Evolutionary conservation across 2,329 filamentous ascomycete species (phyloP).

Genomic region (Sarocladiaceae sp.): DNA sequence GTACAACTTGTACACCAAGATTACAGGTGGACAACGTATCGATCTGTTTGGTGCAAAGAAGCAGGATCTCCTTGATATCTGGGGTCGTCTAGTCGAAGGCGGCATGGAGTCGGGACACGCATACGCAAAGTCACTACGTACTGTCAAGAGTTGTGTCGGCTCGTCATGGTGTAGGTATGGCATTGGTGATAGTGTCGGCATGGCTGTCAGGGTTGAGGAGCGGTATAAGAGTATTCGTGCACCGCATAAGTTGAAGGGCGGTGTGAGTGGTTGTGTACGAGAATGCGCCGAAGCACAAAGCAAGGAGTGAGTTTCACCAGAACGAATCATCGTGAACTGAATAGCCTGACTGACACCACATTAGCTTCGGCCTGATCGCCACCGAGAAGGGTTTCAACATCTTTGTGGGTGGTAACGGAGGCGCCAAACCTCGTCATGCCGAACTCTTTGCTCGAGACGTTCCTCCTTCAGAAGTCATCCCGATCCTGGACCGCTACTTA

Average conservation of each 20-base stretch:
- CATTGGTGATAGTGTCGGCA: constrained; percentile 84
- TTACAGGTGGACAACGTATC: constrained; percentile 87
- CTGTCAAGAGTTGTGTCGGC: constrained; percentile 88
- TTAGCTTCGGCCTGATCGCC: constrained; percentile 80
- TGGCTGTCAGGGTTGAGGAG: constrained; percentile 84
- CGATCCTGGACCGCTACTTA: constrained; percentile 82
- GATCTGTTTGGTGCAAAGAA: constrained; percentile 91
- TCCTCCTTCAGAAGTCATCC: constrained; percentile 73
- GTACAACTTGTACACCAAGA: constrained; percentile 83
- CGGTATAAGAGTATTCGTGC: constrained; percentile 87
- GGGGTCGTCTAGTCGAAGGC: constrained; percentile 73
- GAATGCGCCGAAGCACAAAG: constrained; percentile 91
- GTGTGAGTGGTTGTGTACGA: constrained; percentile 85
- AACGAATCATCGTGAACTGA: background rate
- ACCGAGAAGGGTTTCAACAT: constrained; percentile 93
- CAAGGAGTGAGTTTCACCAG: constrained; percentile 64
- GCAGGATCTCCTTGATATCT: constrained; percentile 78
- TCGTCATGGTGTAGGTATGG: constrained; percentile 90
- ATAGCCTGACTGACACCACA: background rate
- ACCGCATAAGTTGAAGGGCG: constrained; percentile 89
- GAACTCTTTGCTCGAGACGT: constrained; percentile 86
- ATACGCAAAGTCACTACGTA: constrained; percentile 83
- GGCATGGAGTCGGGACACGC: constrained; percentile 90
- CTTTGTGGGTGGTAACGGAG: constrained; percentile 85
- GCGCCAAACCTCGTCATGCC: constrained; percentile 76